Evolutionary conservation across 495 filamentous ascomycete genomes (phyloP), one percentile per base, ranked within the genome.

Genomic region (Hypoxylon trugodes): DNA sequence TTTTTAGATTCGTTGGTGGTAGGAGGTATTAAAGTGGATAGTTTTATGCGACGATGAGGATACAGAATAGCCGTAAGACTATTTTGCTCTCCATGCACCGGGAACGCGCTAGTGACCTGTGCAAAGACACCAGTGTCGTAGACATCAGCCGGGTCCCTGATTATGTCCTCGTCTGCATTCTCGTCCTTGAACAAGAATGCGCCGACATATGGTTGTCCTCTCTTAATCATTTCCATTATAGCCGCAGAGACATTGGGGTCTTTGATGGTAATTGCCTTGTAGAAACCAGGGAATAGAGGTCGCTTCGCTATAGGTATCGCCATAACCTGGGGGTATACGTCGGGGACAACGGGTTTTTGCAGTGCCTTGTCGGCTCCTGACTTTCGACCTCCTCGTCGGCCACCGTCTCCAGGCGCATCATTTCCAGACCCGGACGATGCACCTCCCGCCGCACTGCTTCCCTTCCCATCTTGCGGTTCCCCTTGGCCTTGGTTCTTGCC

Each of bases 171-270:
- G 72, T 97, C 93, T 47, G 89, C 89, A 54, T 90, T 90, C 71
- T 97, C 94, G 73, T 98, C 94, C 75, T 98, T 98, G 78, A 97
- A 91, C 66, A 98, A 73, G 75, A 99, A 99, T 8, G 92, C 93
- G 54, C 96, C 96, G 25, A 99, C 90, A 62, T 99, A 99, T 40
- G 94, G 96, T 74, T 99, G 96, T 6, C 96, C 95, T n/a, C 93
- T 85, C 79, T 94, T 96, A 74, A 98, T 90, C 87, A 96, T 95
- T 61, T 99, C 96, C 62, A 92, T 86, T 57, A 99, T 96, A 10
- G 96, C 96, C 30, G 85, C 82, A 25, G 90, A 87, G 18, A 99
- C 96, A 64, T 92, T 89, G 4, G 87, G 90, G 72, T 99, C 91
- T 61, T 89, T 88, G 49, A 99, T 93, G 3, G 95, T 98, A 58